Evolutionary conservation across 176 grass and related monocot species (phyloP), one percentile per base, ranked within the genome.

Genomic region (Alopecurus myosuroides): DNA sequence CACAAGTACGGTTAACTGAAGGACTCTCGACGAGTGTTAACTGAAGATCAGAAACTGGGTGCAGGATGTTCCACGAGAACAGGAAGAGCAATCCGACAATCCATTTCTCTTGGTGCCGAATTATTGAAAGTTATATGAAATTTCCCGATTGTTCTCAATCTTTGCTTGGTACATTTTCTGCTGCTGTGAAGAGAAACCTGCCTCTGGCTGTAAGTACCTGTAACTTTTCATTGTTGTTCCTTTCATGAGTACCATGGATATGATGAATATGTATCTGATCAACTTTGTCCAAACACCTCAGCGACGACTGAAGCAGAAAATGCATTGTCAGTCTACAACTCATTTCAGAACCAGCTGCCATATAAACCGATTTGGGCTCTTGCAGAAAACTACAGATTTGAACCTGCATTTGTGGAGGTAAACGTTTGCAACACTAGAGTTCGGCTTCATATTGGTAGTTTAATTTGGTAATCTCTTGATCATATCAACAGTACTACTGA

Each of bases 371-470:
- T 98, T 80, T 95, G 97, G 97, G 97, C 97, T 86, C 62, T 98
- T 12, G 97, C 91, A 78, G 93, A 98, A 85, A 95, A 98, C 62
- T 98, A 95, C 80, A 90, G 97, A 79, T 98, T 98, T 68, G 97
- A 98, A 92, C 93, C 93, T 92, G 89, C 96, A 77, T 98, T 98
- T 94, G 88, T 98, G 57, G 97, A 98, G 93, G 97, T 98, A 94
- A 23, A 39, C 34, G 36, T 41, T 79, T 39, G 22, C 37, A 58
- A 31, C 46, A 28, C 25, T 83, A 22, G 39, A 70, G 11, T 53
- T 85, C 4, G 4, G 23, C 12, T 80, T 34, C 30, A 79, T 86
- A 28, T 68, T 67, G n/a, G 15, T 74, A 80, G 35, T 80, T 50
- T 79, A 19, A 23, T 20, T 56, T 25, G 40, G 30, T 74, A 56